Base-by-base conservation (phyloP, 164 flowering plant genomes). In the Aristolochia californica region DNA sequence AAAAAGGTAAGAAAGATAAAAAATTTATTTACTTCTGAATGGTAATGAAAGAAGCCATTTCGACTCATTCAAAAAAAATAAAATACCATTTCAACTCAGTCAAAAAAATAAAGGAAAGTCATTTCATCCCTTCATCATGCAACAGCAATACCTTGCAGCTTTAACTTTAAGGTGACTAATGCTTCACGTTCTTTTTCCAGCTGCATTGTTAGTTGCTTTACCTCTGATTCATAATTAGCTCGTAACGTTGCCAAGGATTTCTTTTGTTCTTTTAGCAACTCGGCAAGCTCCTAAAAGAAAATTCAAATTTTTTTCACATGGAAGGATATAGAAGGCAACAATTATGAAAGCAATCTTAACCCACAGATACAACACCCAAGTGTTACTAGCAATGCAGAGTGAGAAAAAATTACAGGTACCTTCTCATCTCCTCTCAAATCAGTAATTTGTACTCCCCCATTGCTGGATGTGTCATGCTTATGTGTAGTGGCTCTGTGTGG, bases 281-380 rank as follows among this genome's bases (percentile, higher is more conserved):
- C 83, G 77, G 83, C 79, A 68, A 80, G 77, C 74, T 84, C 95
- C 97, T 87, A 77, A 68, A 84, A 75, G 72, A 74, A 65, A 76
- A 72, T 68, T 54, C 1, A 69, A 57, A 71, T 18, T 66, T 78
- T 78, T 56, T 57, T 34, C 40, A 34, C 40, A 34, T 34, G 40
- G 40, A 34, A 34, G 40, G 40, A 7, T 34, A 12, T 34, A 34
- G 10, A 34, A 34, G 9, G 10, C 10, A 34, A 8, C 30, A 28
- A 34, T 1, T 34, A 34, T 34, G 10, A 34, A 12, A 34, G 30
- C 2, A 7, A 34, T 8, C 40, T 5, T 5, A 12, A n/a, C n/a
- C 10, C 10, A 2, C 7, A 34, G 10, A 0, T 34, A 34, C 40
- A 34, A 34, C 10, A 74, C 72, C 76, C 77, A 78, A 72, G 62